Percentiles rank a stretch among this genome's conserved stretches.
Evolutionary conservation across 129 eudicot genomes (phyloP).

Genomic region (Erigeron canadensis): DNA sequence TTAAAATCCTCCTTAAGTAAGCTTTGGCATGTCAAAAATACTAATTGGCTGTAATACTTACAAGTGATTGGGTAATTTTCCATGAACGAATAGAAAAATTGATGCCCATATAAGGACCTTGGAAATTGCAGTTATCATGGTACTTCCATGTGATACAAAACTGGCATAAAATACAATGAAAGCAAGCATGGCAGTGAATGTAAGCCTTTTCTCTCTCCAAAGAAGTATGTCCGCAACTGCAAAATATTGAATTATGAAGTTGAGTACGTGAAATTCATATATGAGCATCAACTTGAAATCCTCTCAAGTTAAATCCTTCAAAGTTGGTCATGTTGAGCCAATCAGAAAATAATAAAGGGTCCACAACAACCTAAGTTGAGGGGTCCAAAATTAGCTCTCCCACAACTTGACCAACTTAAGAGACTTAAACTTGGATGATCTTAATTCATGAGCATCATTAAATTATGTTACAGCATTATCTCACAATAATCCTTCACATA

Average conservation of each 20-base stretch:
- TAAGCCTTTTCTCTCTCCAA: constrained; percentile 74
- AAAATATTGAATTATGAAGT: constrained; percentile 18
- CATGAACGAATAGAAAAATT: constrained; percentile 63
- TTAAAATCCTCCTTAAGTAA: constrained; percentile 4
- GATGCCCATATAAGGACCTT: constrained; percentile 54
- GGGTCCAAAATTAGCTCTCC: too few species aligned
- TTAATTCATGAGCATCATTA: background rate
- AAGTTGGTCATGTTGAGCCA: too few species aligned
- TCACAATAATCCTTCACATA: background rate
- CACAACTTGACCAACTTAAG: too few species aligned
- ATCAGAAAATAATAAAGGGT: too few species aligned
- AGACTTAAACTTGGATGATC: too few species aligned
- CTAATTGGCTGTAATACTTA: constrained; percentile 30
- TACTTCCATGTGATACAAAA: constrained; percentile 73
- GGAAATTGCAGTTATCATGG: constrained; percentile 62
- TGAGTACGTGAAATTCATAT: background rate
- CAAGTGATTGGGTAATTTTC: constrained; percentile 61
- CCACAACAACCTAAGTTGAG: too few species aligned
- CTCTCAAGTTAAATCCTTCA: too few species aligned
- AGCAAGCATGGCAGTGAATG: constrained; percentile 43
- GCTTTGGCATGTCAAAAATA: constrained; percentile 5
- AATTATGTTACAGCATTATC: background rate
- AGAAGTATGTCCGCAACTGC: constrained; percentile 89
- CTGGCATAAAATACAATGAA: constrained; percentile 55
- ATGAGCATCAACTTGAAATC: background rate